A percentile compares a stretch with the other conserved stretches of the same genome.
Evolutionary conservation across 2,329 filamentous ascomycete genomes (phyloP).

Genomic region (Ophiostoma himal-ulmi): DNA sequence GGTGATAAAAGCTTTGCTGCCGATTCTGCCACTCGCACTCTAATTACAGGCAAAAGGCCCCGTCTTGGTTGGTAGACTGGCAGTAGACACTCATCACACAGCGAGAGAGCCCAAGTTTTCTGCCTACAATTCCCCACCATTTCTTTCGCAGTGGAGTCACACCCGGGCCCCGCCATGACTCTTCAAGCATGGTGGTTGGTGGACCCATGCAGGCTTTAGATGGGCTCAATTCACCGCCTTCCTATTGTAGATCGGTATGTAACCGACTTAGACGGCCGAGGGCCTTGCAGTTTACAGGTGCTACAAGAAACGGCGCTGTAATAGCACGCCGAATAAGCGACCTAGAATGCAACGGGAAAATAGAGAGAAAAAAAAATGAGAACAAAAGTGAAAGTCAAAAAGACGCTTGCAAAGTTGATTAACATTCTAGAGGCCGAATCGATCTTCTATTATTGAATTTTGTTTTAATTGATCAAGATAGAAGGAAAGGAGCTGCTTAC

Average conservation of each 20-base stretch:
- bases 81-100: background rate
- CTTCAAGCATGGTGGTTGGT: constrained; percentile 17
- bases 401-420: background rate
- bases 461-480: background rate
- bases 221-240: constrained; percentile 18
- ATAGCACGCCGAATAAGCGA: constrained; percentile 4
- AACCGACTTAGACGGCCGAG: constrained; percentile 12
- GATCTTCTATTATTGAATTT: background rate
- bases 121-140: constrained; percentile 17
- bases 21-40: constrained; percentile 8
- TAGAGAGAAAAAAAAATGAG: background rate
- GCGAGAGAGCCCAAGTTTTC: constrained; percentile 5
- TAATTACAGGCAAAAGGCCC: constrained; percentile 3
- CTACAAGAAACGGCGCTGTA: background rate
- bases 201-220: background rate
- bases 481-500: constrained; percentile 3
- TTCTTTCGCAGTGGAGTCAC: constrained; percentile 14
- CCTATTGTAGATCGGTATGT: constrained; percentile 3
- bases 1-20: constrained; percentile 18
- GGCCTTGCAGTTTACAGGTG: background rate
- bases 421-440: background rate
- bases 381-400: background rate
- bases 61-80: background rate
- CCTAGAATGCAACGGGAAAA: background rate
- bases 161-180: constrained; percentile 20